Percentiles rank a stretch among this genome's conserved stretches.
phyloP scores from a whole-genome alignment of 495 filamentous ascomycete genomes.

The Lasiosphaeriaceae sp. region DNA sequence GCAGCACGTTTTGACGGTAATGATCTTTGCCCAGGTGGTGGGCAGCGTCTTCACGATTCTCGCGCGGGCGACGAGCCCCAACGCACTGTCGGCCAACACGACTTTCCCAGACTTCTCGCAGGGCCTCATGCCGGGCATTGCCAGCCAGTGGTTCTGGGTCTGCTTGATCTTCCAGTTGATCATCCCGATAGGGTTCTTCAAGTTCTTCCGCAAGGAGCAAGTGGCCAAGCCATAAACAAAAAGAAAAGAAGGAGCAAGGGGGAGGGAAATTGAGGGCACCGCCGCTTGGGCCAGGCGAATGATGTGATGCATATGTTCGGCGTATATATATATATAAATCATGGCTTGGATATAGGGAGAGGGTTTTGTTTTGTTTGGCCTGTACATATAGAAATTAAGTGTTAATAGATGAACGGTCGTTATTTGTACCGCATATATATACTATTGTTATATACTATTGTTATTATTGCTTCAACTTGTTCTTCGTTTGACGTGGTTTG shows the following conservation, averaged over 20 bases:
- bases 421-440: background rate
- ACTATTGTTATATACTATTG: background rate
- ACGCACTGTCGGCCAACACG: constrained; percentile 56
- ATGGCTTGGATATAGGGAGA: background rate
- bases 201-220: constrained; percentile 71
- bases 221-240: constrained; percentile 57
- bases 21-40: constrained; percentile 55
- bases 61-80: constrained; percentile 54
- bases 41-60: constrained; percentile 55
- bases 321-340: constrained; percentile 5
- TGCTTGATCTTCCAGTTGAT: constrained; percentile 56
- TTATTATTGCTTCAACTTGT: background rate
- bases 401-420: constrained; percentile 1
- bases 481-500: background rate
- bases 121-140: constrained; percentile 42
- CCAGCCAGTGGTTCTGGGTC: constrained; percentile 64
- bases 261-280: background rate
- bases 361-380: background rate
- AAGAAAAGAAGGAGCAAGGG: background rate
- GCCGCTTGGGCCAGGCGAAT: background rate
- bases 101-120: constrained; percentile 59
- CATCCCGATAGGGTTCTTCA: constrained; percentile 63
- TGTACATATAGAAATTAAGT: constrained; percentile 3
- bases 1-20: constrained; percentile 53
- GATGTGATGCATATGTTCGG: background rate